Evolutionary conservation across 495 filamentous ascomycete species (phyloP).

Genomic region (Neurospora cerealis): DNA sequence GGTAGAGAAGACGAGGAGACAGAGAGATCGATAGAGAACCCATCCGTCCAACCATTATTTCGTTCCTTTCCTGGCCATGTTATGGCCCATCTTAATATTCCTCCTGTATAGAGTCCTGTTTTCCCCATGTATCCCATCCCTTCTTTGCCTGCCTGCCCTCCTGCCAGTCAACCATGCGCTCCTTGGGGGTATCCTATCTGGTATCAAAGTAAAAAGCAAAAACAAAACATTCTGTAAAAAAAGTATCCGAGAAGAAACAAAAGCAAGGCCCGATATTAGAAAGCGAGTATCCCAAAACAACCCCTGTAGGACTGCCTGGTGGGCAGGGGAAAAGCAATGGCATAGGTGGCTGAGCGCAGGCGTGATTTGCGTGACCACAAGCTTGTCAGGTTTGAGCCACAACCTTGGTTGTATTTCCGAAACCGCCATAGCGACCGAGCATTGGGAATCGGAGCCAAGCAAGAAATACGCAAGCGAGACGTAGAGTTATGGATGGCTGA

Average conservation of each 20-base stretch:
- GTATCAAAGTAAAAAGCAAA: neutral
- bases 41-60: neutral
- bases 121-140: neutral
- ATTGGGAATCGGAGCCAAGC: neutral
- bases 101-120: neutral
- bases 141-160: neutral
- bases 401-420: neutral
- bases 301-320: neutral
- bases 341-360: neutral
- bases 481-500: neutral
- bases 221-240: neutral
- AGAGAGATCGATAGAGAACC: neutral
- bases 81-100: no score
- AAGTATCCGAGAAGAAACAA: neutral
- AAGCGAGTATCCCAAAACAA: neutral
- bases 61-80: neutral
- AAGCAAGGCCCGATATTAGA: neutral
- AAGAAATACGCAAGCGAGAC: neutral
- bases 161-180: neutral
- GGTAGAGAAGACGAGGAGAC: no score
- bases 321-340: neutral
- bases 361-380: neutral
- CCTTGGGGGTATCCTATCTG: neutral
- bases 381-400: neutral
- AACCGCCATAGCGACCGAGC: neutral